phyloP scores from a whole-genome alignment of 73 alveolate genomes.

The Paramecium tetraurelia region DNA sequence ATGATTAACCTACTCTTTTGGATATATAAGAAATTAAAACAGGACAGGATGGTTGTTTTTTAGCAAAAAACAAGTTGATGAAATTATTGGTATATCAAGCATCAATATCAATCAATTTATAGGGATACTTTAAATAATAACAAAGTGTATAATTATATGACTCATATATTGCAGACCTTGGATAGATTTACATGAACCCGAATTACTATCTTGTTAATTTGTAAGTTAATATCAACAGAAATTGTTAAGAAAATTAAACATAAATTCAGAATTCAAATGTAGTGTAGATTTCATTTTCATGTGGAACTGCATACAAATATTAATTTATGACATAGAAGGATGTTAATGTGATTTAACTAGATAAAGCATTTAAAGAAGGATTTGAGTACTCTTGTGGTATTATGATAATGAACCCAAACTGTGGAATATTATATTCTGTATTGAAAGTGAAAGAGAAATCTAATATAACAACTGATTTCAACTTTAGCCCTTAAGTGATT shows the following conservation, averaged over 20 bases:
- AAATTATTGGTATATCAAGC: not conserved
- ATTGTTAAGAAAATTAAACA: not conserved
- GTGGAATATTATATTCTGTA: not conserved
- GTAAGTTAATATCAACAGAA: not conserved
- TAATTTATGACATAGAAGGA: not conserved
- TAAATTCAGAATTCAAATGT: not conserved
- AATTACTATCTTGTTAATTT: not conserved
- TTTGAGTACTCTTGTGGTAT: not conserved
- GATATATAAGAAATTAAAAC: not conserved
- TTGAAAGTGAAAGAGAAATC: not conserved
- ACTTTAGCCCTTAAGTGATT: not conserved
- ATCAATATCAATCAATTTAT: not conserved
- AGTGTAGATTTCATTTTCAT: not conserved
- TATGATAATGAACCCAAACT: not conserved
- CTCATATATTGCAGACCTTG: not conserved
- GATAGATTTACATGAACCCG: not conserved
- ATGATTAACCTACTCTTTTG: not conserved
- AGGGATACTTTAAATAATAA: not conserved
- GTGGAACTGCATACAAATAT: not conserved
- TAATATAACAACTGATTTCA: not conserved
- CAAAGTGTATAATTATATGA: not conserved
- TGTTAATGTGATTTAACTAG: not conserved
- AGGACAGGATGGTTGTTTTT: not conserved
- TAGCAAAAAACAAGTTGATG: not conserved
- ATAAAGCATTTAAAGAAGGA: not conserved